A percentile compares a stretch with the other conserved stretches of the same genome.
phyloP scores from a whole-genome alignment of 2,329 filamentous ascomycete genomes.

The Hypoxylon sp. region DNA sequence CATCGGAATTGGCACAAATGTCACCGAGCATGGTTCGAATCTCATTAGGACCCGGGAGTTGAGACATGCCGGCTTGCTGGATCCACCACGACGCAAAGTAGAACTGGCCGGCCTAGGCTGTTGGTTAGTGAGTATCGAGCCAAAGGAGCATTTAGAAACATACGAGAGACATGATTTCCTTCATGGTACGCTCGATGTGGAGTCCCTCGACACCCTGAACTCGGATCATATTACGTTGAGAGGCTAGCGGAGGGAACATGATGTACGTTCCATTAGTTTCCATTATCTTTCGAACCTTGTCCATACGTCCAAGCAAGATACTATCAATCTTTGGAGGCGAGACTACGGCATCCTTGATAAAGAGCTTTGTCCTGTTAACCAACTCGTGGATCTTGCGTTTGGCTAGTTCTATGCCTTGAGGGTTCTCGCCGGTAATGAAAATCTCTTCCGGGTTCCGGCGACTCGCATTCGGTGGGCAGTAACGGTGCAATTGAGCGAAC shows the following conservation, averaged over 20 bases:
- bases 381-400: slow-evolving; percentile 94
- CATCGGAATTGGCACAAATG: slow-evolving; percentile 95
- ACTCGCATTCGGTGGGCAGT: slow-evolving; percentile 84
- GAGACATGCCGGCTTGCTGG: slow-evolving; percentile 78
- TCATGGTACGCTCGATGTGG: slow-evolving; percentile 93
- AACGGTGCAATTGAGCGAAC: slow-evolving; percentile 92
- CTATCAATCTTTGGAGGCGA: slow-evolving; percentile 94
- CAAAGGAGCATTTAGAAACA: slow-evolving; percentile 53
- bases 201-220: slow-evolving; percentile 94
- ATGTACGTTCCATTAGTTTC: slow-evolving; percentile 97
- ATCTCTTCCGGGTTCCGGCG: slow-evolving; percentile 90
- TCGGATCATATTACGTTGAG: slow-evolving; percentile 85
- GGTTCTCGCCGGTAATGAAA: slow-evolving; percentile 92
- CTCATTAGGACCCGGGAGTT: slow-evolving; percentile 76
- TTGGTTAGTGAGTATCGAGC: slow-evolving; percentile 46
- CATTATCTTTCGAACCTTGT: slow-evolving; percentile 98
- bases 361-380: slow-evolving; percentile 83
- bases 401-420: slow-evolving; percentile 86
- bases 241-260: slow-evolving; percentile 88
- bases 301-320: slow-evolving; percentile 89
- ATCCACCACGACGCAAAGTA: slow-evolving; percentile 98
- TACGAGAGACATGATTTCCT: slow-evolving; percentile 95
- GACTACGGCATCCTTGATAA: slow-evolving; percentile 92
- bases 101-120: slow-evolving; percentile 86
- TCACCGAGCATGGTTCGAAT: slow-evolving; percentile 93